phyloP scores from a whole-genome alignment of 2,329 filamentous ascomycete species.

The Penicillium expansum region DNA sequence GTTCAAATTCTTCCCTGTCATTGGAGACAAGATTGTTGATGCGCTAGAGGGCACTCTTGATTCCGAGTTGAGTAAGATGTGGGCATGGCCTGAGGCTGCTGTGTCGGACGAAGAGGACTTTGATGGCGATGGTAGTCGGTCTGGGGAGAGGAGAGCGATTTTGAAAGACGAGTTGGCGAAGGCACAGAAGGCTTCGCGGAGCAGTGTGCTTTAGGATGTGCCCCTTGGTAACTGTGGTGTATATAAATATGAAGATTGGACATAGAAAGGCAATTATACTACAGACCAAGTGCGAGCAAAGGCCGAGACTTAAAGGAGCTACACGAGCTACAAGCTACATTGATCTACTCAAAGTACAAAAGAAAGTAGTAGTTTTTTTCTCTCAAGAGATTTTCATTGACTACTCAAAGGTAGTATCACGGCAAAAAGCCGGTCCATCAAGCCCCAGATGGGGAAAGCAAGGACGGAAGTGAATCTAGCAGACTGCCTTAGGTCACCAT shows the following conservation, averaged over 20 bases:
- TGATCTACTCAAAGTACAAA: too few relatives aligned
- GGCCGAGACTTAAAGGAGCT: neutral
- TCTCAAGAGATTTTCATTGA: conserved; percentile 10
- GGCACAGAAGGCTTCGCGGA: conserved; percentile 23
- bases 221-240: neutral
- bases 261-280: conserved; percentile 1
- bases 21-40: conserved; percentile 53
- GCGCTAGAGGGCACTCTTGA: conserved; percentile 46
- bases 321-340: neutral
- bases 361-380: too few relatives aligned
- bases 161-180: conserved; percentile 41
- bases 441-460: conserved; percentile 8
- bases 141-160: conserved; percentile 35
- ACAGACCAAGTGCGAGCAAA: neutral
- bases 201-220: conserved; percentile 24
- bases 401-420: conserved; percentile 16
- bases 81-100: conserved; percentile 39
- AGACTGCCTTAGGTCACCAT: conserved; percentile 10
- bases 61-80: conserved; percentile 41
- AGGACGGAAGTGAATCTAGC: conserved; percentile 16
- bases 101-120: conserved; percentile 23
- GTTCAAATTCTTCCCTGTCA: conserved; percentile 54
- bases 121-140: conserved; percentile 40
- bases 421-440: conserved; percentile 16
- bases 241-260: neutral